Evolutionary conservation across 2,329 filamentous ascomycete genomes (phyloP), one percentile per base, ranked within the genome.

Genomic region (Lasiodiplodia gonubiensis): DNA sequence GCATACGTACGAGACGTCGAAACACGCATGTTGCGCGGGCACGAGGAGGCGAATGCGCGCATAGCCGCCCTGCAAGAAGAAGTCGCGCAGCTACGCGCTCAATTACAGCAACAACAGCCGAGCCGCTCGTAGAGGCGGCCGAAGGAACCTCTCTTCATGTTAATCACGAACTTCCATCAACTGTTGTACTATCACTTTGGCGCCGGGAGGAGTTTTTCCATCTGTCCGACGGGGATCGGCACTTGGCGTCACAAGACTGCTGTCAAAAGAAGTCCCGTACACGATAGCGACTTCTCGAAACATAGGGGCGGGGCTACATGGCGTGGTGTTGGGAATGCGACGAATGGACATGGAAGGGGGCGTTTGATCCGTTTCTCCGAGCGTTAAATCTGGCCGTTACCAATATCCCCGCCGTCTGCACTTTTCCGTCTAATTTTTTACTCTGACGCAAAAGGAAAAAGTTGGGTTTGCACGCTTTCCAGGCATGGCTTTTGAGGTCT

Each of bases 1-100:
- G 81, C 84, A 4, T 93, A 93, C 73, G 86, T 94, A 39, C 88
- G 92, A 67, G 85, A 84, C 21, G 81, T 94, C 60, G 91, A 94
- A 74, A 86, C 73, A 39, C 77, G 80, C 21, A 80, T 84, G 75
- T 75, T 76, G 21, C 72, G 79, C 30, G 82, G 81, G 77, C 78
- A 81, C 67, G 81, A 84, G 71, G 83, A 84, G 67, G 80, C 84
- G 70, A 80, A 82, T 66, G 72, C 80, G 60, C 79, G 80, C 59
- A 82, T 84, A 53, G 73, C 75, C 10, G 75, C 77, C 10, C 68
- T 84, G 71, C 79, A 83, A 69, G 80, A 80, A 54, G 82, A 85
- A 70, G 76, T 84, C 42, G 77, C 71, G 72, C 59, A 59, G 42
- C 49, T 68, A 49, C 54, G 60, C 33, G 52, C 55, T 37, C 67